Evolutionary conservation across 2,329 filamentous ascomycete species (phyloP), one percentile per base, ranked within the genome.

Genomic region (Talaromyces verruculosus): DNA sequence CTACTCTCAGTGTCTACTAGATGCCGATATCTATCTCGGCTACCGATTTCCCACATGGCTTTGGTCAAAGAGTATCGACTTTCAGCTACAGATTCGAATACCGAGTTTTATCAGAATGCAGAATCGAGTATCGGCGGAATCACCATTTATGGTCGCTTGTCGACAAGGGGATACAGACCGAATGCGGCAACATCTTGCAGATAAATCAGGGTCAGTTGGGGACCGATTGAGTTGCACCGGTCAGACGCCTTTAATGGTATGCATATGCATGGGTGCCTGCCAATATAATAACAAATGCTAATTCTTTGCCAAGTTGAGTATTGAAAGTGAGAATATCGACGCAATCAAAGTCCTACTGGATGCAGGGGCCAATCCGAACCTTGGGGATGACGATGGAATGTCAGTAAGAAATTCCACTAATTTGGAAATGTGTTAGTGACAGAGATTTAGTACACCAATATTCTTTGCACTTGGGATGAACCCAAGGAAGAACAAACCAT

Each of bases 311-410:
- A 25, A 61, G 59, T 33, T 61, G 43, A 25, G 41, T 22, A 61
- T 61, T 17, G 59, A 61, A 37, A 47, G 28, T 35, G 58, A n/a
- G 3, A 49, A 22, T 47, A 25, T 61, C 3, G 8, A 61, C 15
- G 43, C 59, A 8, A 49, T 61, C 17, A 49, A 61, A 22, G 28
- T 49, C 13, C 10, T 61, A 5, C 59, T 61, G 6, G 59, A 49
- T 25, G 43, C 59, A 25, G 59, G 59, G 43, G 59, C 43, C 8
- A 17, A 61, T 4, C 41, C 59, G 0, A 61, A 49, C n/a, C 2
- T 61, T 28, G 43, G 59, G 6, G 59, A 61, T 39, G 59, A 61
- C 30, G 59, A 61, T 35, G 59, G 30, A 61, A 51, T 61, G 59
- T 49, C 4, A 33, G 41, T 45, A 30, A 28, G 8, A n/a, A 11